Conservation (phyloP, 768 basidiomycete species). For the Sarcomyxa edulis region DNA sequence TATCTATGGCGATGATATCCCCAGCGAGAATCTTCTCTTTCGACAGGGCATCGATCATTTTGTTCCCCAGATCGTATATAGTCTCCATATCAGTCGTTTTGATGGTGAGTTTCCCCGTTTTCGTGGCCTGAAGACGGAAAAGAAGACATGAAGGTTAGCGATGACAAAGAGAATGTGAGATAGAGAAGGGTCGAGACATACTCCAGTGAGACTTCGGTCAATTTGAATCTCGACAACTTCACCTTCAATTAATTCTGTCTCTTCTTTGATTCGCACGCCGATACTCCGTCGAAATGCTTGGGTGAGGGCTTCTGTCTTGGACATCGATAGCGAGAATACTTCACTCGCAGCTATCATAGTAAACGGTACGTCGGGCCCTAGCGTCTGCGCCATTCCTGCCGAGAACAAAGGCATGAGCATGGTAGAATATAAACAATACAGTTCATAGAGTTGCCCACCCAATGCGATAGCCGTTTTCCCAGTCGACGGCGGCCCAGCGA, state of each 20-base stretch:
- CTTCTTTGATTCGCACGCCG: conserved; percentile 95
- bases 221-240: conserved; percentile 99
- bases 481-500: conserved; percentile 95
- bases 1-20: conserved; percentile 95
- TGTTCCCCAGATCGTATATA: conserved; percentile 95
- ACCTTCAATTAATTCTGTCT: conserved; percentile 95
- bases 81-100: conserved; percentile 99
- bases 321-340: conserved; percentile 97
- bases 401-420: conserved; percentile 1
- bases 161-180: conserved; percentile 4
- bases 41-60: conserved; percentile 97
- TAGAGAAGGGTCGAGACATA: conserved; percentile 32
- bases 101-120: conserved; percentile 95
- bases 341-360: conserved; percentile 98
- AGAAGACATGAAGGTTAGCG: conserved; percentile 1
- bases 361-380: conserved; percentile 94
- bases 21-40: conserved; percentile 96
- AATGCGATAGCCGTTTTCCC: conserved; percentile 98
- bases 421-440: too few species aligned
- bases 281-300: conserved; percentile 96
- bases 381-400: conserved; percentile 90
- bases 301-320: conserved; percentile 96
- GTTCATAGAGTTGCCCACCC: conserved; percentile 45
- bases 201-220: conserved; percentile 93
- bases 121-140: conserved; percentile 68